Evolutionary conservation across 352 stramenopile genomes (phyloP).

Genomic region (Pythium volutum): DNA sequence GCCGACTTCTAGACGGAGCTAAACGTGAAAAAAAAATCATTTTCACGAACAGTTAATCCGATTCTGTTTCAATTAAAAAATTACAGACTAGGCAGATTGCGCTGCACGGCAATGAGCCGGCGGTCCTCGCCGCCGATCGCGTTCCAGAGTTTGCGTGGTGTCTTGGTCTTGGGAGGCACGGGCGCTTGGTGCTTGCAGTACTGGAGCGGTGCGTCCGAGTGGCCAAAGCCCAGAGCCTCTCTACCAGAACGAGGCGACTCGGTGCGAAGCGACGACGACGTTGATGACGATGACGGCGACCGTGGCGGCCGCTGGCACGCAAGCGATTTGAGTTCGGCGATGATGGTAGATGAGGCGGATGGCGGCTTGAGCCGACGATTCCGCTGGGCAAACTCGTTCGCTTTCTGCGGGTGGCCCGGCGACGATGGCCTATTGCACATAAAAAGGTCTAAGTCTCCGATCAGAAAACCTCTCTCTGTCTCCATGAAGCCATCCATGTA

Average conservation of each 20-base stretch:
- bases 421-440: conserved; percentile 18
- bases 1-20: no score
- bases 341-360: conserved; percentile 9
- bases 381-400: conserved; percentile 7
- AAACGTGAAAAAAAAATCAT: no score
- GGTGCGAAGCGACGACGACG: no score
- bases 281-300: neutral
- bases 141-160: conserved; percentile 72
- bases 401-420: neutral
- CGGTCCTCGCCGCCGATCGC: conserved; percentile 72
- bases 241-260: neutral
- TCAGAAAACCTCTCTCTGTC: neutral
- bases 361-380: conserved; percentile 9
- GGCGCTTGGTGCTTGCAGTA: conserved; percentile 63
- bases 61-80: neutral
- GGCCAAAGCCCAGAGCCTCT: conserved; percentile 23
- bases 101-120: conserved; percentile 63
- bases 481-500: neutral
- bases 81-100: conserved; percentile 33
- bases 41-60: no score
- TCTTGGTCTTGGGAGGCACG: conserved; percentile 54
- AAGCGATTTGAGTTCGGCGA: conserved; percentile 21
- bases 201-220: conserved; percentile 26
- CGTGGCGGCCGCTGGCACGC: neutral
- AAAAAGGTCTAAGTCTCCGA: neutral